Evolutionary conservation across 257 asterid genomes (phyloP).

Genomic region (Linderniella brevidens): DNA sequence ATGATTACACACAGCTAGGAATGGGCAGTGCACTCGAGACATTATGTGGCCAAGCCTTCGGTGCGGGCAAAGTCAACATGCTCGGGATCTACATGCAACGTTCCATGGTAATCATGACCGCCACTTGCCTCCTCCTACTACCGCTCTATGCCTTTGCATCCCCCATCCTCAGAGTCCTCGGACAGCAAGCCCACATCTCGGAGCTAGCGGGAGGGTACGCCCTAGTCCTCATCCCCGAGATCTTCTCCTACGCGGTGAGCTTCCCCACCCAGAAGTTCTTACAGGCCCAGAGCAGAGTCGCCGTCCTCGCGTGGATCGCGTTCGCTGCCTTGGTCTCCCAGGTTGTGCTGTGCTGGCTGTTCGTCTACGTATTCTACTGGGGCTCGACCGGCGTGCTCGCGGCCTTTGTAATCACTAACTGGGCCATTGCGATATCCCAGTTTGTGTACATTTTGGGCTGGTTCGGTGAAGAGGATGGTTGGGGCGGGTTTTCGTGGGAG

Average conservation of each 20-base stretch:
- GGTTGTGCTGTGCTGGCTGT: constrained; percentile 24
- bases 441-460: constrained; percentile 39
- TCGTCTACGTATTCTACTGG: constrained; percentile 20
- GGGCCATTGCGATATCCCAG: constrained; percentile 30
- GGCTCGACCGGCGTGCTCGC: constrained; percentile 29
- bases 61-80: constrained; percentile 24
- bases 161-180: constrained; percentile 25
- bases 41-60: constrained; percentile 39
- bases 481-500: constrained; percentile 54
- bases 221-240: constrained; percentile 21
- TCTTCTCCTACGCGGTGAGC: constrained; percentile 20
- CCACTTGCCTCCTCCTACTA: constrained; percentile 13
- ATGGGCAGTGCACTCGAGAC: constrained; percentile 47
- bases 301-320: constrained; percentile 27
- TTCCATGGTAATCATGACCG: constrained; percentile 15
- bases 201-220: constrained; percentile 26
- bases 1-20: constrained; percentile 20
- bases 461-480: constrained; percentile 47
- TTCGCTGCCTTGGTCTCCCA: constrained; percentile 17
- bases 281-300: constrained; percentile 44
- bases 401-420: constrained; percentile 24
- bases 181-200: constrained; percentile 32
- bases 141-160: constrained; percentile 25
- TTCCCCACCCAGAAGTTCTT: constrained; percentile 40
- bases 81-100: constrained; percentile 35